These are phyloP conservation scores for Starmerella geochares DNA, from an alignment of 805 yeast genomes.

Conservation along the genomic window DNA sequence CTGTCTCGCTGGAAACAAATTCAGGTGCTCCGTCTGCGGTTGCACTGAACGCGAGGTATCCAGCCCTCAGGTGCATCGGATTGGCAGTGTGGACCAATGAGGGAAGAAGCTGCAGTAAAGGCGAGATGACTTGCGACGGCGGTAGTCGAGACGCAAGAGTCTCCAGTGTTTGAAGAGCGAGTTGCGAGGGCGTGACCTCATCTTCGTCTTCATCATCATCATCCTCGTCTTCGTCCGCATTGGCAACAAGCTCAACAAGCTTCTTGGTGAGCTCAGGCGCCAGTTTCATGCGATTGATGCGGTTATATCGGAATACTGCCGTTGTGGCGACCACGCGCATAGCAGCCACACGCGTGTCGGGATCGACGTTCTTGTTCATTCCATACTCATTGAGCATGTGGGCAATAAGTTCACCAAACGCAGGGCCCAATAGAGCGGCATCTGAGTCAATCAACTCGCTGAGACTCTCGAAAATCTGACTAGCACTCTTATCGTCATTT, in stretches of 20 bases:
- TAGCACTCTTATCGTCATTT: constrained; percentile 63
- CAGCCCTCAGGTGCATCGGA: constrained; percentile 77
- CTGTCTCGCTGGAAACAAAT: constrained; percentile 64
- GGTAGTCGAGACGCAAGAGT: constrained; percentile 76
- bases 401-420: constrained; percentile 55
- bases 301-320: constrained; percentile 68
- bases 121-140: constrained; percentile 79
- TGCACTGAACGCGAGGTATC: constrained; percentile 67
- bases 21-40: constrained; percentile 93
- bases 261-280: constrained; percentile 71
- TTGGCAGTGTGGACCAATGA: constrained; percentile 42
- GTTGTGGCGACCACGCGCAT: constrained; percentile 74
- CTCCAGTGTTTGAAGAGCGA: constrained; percentile 72
- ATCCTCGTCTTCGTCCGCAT: constrained; percentile 60
- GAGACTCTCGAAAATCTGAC: constrained; percentile 71
- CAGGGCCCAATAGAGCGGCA: constrained; percentile 65
- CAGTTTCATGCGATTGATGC: constrained; percentile 65
- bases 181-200: constrained; percentile 66
- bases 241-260: constrained; percentile 70
- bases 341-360: constrained; percentile 73
- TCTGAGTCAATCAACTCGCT: constrained; percentile 70
- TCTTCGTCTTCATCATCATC: constrained; percentile 89
- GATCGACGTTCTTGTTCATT: constrained; percentile 51
- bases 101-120: constrained; percentile 49
- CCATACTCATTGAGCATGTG: constrained; percentile 65